Evolutionary conservation across 2,329 filamentous ascomycete species (phyloP).

Genomic region (Neopestalotiopsis clavispora): DNA sequence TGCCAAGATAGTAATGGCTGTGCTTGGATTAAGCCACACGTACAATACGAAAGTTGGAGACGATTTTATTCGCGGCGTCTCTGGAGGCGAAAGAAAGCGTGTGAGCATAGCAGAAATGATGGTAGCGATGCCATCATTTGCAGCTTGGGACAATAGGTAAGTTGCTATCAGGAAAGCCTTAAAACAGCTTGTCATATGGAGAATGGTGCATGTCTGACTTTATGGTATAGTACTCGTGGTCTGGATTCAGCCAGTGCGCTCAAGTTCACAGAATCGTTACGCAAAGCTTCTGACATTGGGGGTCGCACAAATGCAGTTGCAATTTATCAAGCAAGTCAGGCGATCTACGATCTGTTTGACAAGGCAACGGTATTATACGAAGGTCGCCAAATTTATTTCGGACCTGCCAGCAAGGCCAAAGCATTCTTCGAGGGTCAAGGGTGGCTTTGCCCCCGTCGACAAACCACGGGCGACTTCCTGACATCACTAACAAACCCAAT

Average conservation of each 20-base stretch:
- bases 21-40: constrained; percentile 75
- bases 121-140: constrained; percentile 62
- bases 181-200: too few relatives aligned
- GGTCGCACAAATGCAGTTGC: constrained; percentile 68
- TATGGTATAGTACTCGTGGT: constrained; percentile 61
- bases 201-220: background rate
- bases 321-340: constrained; percentile 61
- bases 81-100: constrained; percentile 76
- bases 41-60: constrained; percentile 77
- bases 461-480: constrained; percentile 73
- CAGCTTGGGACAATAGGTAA: constrained; percentile 41
- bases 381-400: constrained; percentile 72
- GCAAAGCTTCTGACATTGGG: constrained; percentile 68
- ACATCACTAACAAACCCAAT: constrained; percentile 70
- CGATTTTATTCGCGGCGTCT: constrained; percentile 74
- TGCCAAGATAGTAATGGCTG: constrained; percentile 70
- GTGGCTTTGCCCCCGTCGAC: constrained; percentile 68
- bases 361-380: constrained; percentile 65
- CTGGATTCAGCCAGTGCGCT: constrained; percentile 76
- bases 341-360: constrained; percentile 19
- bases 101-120: constrained; percentile 83
- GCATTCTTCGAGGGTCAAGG: constrained; percentile 72
- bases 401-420: constrained; percentile 62
- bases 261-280: constrained; percentile 72
- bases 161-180: too few relatives aligned